These are phyloP conservation scores for Plasmodium gallinaceum DNA, from an alignment of 169 alveolate genomes.

Conservation along the genomic window DNA sequence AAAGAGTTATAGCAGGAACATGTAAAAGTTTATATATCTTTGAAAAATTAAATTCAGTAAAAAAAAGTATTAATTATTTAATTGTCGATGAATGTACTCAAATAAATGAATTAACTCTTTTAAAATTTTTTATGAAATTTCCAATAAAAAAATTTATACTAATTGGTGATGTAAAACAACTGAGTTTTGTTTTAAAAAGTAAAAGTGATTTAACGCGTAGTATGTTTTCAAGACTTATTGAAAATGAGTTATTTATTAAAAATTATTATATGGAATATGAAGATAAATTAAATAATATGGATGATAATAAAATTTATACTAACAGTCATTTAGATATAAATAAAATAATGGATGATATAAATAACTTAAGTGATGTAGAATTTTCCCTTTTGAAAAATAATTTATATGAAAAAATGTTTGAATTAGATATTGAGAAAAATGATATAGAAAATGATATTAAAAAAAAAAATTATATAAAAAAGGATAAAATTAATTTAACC, in stretches of 20 bases:
- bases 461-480: background rate
- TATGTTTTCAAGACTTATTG: slow-evolving; percentile 64
- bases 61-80: slow-evolving; percentile 22
- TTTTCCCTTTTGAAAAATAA: slow-evolving; percentile 1
- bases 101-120: slow-evolving; percentile 45
- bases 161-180: slow-evolving; percentile 62
- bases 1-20: slow-evolving; percentile 69
- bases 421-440: slow-evolving; percentile 14
- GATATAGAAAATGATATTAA: background rate
- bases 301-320: background rate
- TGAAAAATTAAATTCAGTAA: slow-evolving; percentile 41
- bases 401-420: slow-evolving; percentile 40
- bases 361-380: slow-evolving; percentile 4
- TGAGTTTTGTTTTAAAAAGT: slow-evolving; percentile 46
- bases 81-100: slow-evolving; percentile 67
- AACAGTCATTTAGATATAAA: background rate
- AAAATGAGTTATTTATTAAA: slow-evolving; percentile 38
- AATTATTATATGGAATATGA: background rate
- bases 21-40: slow-evolving; percentile 41
- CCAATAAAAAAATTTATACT: slow-evolving; percentile 28
- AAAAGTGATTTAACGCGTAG: slow-evolving; percentile 42
- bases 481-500: background rate
- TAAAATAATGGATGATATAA: slow-evolving; percentile 4
- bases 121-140: slow-evolving; percentile 30
- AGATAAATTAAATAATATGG: no score